These are phyloP conservation scores for Allium cepa DNA, from an alignment of 106 monocot genomes.

Conservation along the genomic window DNA sequence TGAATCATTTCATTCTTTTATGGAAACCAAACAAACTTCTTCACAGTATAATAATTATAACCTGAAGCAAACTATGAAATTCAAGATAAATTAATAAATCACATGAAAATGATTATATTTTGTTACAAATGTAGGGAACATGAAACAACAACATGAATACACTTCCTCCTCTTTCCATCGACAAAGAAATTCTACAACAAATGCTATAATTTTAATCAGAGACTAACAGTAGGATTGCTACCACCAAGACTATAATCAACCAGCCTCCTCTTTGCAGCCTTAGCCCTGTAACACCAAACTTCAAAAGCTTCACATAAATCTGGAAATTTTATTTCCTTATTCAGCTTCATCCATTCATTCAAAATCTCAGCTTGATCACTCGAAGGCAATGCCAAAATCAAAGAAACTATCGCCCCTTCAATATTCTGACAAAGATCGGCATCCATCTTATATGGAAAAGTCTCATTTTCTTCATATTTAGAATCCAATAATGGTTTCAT, in stretches of 20 bases:
- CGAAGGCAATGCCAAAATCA: conserved; percentile 75
- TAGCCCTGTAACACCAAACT: conserved; percentile 84
- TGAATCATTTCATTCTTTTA: too few species aligned
- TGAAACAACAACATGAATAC: too few species aligned
- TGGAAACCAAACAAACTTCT: too few species aligned
- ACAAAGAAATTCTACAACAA: too few species aligned
- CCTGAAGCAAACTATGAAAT: too few species aligned
- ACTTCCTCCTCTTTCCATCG: too few species aligned
- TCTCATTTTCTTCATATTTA: conserved; percentile 23
- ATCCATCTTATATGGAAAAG: conserved; percentile 48
- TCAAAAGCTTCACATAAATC: conserved; percentile 96
- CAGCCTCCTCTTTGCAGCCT: conserved; percentile 75
- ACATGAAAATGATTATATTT: too few species aligned
- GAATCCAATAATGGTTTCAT: conserved; percentile 66
- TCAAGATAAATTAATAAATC: too few species aligned
- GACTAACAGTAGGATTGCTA: conserved; percentile 39
- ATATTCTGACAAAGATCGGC: conserved; percentile 67
- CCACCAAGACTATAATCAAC: conserved; percentile 23
- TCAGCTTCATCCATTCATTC: conserved; percentile 65
- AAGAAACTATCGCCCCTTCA: conserved; percentile 73
- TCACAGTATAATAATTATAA: too few species aligned
- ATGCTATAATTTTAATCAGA: too few species aligned
- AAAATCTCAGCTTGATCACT: conserved; percentile 86
- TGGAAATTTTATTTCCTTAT: conserved; percentile 59
- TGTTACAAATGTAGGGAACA: too few species aligned